Evolutionary conservation across 495 filamentous ascomycete genomes (phyloP), one percentile per base, ranked within the genome.

Genomic region (Evernia prunastri): DNA sequence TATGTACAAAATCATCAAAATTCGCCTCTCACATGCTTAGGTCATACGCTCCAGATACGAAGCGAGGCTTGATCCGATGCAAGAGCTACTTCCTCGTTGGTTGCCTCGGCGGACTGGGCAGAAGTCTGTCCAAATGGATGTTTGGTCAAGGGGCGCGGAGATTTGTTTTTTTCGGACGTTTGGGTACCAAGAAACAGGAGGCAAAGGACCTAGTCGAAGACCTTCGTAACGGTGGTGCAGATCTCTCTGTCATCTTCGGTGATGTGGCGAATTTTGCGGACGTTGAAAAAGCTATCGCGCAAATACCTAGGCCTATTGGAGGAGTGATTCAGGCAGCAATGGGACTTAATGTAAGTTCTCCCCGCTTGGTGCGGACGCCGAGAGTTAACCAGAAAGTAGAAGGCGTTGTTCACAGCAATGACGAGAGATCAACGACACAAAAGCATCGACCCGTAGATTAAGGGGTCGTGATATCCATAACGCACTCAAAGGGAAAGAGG

Each of bases 31-130:
- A n/a, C n/a, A n/a, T n/a, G n/a, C n/a, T n/a, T n/a, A n/a, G n/a
- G n/a, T n/a, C n/a, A n/a, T n/a, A 33, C 11, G 5, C 13, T 20
- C 13, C 39, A 25, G 9, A 37, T 59, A 35, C 40, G 25, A n/a
- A 23, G 35, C 13, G 42, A 0, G 11, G n/a, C n/a, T 27, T 63
- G 17, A 27, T 29, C 40, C n/a, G 60, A 0, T 53, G 68, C 9
- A 61, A 69, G 17, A 71, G 70, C 13, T 77, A 73, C 37, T 35
- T 76, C 2, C 60, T 79, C 3, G 66, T 70, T 5, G 76, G 77
- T n/a, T 75, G 75, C 20, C 62, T 78, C 9, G 74, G 77, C 2
- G 74, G 72, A 12, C 64, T 79, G 0, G 77, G 77, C 8, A 60
- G 73, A 23, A 71, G 69, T 15, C 36, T 79, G 37, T 70, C 73